Percentiles rank a stretch among this genome's conserved stretches.
Evolutionary conservation across 176 grass and related monocot genomes (phyloP).

Genomic region (Chloris gayana): DNA sequence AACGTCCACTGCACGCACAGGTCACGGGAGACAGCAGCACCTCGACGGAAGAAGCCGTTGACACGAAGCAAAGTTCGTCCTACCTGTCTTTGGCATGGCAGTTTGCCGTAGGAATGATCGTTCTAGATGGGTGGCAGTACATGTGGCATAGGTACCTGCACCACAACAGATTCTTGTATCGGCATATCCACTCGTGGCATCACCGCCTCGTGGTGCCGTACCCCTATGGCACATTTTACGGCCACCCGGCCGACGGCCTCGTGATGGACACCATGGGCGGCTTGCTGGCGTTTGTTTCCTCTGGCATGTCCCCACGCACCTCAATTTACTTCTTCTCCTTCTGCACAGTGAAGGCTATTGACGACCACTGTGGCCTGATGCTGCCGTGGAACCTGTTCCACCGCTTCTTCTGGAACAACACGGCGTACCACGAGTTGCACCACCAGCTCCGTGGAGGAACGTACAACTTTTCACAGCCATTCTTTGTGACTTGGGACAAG

Average conservation of each 20-base stretch:
- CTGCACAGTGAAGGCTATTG: constrained; percentile 56
- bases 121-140: constrained; percentile 67
- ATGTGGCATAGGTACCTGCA: constrained; percentile 28
- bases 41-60: not conserved
- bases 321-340: constrained; percentile 45
- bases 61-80: too few species aligned
- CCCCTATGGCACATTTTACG: constrained; percentile 65
- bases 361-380: constrained; percentile 59
- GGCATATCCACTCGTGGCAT: constrained; percentile 67
- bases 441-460: constrained; percentile 53
- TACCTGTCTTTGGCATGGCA: constrained; percentile 22
- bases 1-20: too few species aligned
- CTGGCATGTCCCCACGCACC: constrained; percentile 20
- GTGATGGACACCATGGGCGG: constrained; percentile 54
- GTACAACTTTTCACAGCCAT: constrained; percentile 56
- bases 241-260: constrained; percentile 57
- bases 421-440: constrained; percentile 64
- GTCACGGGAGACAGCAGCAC: too few species aligned
- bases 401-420: constrained; percentile 46
- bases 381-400: constrained; percentile 61
- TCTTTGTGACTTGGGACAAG: constrained; percentile 62
- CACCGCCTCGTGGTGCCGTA: constrained; percentile 62
- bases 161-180: constrained; percentile 48
- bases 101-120: constrained; percentile 54
- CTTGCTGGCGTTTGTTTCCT: constrained; percentile 32